Percentiles rank a stretch among this genome's conserved stretches.
Evolutionary conservation across 768 basidiomycete genomes (phyloP).

Genomic region (Lentinula boryana): DNA sequence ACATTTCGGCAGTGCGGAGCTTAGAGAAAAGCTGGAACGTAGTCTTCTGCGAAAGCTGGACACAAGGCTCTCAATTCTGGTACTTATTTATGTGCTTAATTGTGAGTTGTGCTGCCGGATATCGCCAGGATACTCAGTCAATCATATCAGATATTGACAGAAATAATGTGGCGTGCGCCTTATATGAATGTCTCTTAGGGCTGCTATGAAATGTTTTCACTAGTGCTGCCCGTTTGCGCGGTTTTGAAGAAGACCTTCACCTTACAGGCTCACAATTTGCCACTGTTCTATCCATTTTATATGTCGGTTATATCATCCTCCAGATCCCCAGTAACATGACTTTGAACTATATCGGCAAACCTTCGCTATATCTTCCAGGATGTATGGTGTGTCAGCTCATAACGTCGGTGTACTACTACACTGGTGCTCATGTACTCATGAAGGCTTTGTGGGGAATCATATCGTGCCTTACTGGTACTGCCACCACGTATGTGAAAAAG

Average conservation of each 20-base stretch:
- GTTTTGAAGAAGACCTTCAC: conserved; percentile 64
- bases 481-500: not conserved
- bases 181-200: not conserved
- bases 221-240: conserved; percentile 68
- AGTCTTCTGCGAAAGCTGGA: conserved; percentile 44
- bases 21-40: not conserved
- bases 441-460: conserved; percentile 6
- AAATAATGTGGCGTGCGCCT: conserved; percentile 58
- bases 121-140: not conserved
- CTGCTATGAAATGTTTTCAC: not conserved
- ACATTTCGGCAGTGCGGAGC: not conserved
- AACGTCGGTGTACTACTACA: not conserved
- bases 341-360: conserved; percentile 60
- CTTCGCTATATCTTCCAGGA: conserved; percentile 59
- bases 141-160: conserved; percentile 50
- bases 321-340: conserved; percentile 83
- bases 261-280: conserved; percentile 61
- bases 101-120: conserved; percentile 36
- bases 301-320: conserved; percentile 73
- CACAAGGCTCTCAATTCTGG: conserved; percentile 39
- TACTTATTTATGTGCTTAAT: conserved; percentile 43
- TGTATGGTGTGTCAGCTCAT: conserved; percentile 55
- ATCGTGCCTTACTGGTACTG: conserved; percentile 3
- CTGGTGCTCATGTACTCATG: not conserved
- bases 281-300: conserved; percentile 62